These are phyloP conservation scores for Eragrostis nindensis DNA, from an alignment of 176 grass and related monocot genomes.

Conservation along the genomic window DNA sequence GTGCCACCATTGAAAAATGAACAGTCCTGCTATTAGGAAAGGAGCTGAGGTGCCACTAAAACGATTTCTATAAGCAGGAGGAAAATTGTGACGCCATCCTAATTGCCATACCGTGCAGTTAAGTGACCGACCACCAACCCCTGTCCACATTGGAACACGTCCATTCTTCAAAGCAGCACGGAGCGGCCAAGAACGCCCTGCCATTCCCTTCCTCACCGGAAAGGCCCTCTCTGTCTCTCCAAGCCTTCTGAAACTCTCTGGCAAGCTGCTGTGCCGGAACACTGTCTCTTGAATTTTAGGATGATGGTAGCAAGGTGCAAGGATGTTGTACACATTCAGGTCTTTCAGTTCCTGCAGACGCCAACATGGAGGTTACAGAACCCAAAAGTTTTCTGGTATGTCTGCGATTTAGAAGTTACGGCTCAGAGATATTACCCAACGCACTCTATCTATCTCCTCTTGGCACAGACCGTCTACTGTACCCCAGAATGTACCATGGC, in stretches of 20 bases:
- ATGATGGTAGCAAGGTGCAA: conserved; percentile 69
- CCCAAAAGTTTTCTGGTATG: neutral
- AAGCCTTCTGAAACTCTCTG: conserved; percentile 76
- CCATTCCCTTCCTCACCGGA: conserved; percentile 88
- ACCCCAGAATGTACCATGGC: conserved; percentile 70
- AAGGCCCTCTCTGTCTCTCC: conserved; percentile 73
- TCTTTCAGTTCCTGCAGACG: conserved; percentile 59
- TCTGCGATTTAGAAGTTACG: neutral
- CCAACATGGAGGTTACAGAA: neutral
- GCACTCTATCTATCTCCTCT: conserved; percentile 57
- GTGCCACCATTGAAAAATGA: neutral
- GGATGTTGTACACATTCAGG: conserved; percentile 68
- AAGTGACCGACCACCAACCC: conserved; percentile 67
- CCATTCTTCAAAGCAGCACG: conserved; percentile 54
- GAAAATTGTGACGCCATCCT: neutral
- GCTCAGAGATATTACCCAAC: conserved; percentile 49
- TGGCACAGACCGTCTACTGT: conserved; percentile 45
- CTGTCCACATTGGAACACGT: conserved; percentile 65
- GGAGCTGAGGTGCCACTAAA: neutral
- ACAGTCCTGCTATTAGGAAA: neutral
- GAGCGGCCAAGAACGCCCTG: conserved; percentile 82
- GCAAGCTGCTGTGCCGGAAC: conserved; percentile 62
- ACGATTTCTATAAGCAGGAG: neutral
- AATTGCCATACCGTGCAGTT: conserved; percentile 70
- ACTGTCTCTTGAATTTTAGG: conserved; percentile 48